phyloP scores from a whole-genome alignment of 805 yeast species.

The Deakozyma indianensis region DNA sequence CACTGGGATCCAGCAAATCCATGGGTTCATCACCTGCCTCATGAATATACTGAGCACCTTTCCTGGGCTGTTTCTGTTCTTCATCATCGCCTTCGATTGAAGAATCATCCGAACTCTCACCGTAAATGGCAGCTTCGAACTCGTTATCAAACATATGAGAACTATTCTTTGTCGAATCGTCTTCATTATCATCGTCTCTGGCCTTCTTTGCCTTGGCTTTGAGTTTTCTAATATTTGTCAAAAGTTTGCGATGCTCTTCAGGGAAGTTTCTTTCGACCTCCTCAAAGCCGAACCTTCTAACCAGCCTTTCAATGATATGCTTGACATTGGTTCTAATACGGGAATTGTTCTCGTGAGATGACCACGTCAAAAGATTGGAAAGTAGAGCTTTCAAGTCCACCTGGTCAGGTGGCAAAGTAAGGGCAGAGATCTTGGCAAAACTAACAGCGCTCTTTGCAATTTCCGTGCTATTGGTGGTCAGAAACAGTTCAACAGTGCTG shows the following conservation, averaged over 20 bases:
- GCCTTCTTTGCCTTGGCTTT: conserved; percentile 47
- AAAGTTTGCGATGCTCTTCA: conserved; percentile 71
- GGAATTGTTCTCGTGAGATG: conserved; percentile 91
- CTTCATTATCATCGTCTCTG: conserved; percentile 20
- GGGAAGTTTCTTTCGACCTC: conserved; percentile 75
- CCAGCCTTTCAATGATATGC: conserved; percentile 81
- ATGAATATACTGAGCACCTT: conserved; percentile 6
- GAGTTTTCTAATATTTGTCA: conserved; percentile 73
- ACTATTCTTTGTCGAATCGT: conserved; percentile 15
- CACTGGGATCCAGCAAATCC: conserved; percentile 73
- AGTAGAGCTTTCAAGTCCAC: conserved; percentile 54
- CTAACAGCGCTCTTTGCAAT: conserved; percentile 92
- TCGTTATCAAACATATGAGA: conserved; percentile 59
- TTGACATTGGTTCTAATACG: conserved; percentile 88
- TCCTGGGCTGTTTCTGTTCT: conserved; percentile 10
- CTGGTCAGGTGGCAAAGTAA: conserved; percentile 66
- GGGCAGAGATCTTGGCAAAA: conserved; percentile 77
- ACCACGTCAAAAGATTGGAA: conserved; percentile 69
- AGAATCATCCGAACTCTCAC: conserved; percentile 47
- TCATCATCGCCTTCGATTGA: conserved; percentile 35
- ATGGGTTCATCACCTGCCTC: conserved; percentile 48
- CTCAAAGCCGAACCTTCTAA: conserved; percentile 84
- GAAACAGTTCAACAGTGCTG: conserved; percentile 75
- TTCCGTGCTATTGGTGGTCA: conserved; percentile 83
- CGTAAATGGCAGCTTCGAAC: conserved; percentile 84